Conservation (phyloP, 73 alveolate genomes). For the Stentor coeruleus region DNA sequence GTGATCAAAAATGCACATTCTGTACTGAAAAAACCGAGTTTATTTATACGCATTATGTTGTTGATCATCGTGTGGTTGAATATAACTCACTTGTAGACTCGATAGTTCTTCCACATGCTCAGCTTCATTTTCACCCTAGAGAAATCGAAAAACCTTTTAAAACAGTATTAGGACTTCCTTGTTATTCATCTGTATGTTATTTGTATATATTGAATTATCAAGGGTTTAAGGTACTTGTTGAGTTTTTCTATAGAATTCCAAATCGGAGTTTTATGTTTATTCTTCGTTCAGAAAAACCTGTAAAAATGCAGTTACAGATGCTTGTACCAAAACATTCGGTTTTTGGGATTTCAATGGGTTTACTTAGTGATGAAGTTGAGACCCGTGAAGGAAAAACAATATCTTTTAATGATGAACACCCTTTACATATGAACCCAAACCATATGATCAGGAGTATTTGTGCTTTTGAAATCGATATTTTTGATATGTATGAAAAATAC, state of each 20-base stretch:
- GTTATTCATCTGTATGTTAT: slow-evolving; percentile 5
- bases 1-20: slow-evolving; percentile 7
- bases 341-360: slow-evolving; percentile 9
- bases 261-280: not conserved
- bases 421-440: slow-evolving; percentile 8
- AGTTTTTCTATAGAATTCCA: slow-evolving; percentile 11
- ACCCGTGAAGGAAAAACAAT: slow-evolving; percentile 7
- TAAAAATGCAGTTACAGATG: slow-evolving; percentile 7
- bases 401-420: not conserved
- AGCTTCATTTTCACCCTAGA: not conserved
- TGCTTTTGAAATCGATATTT: slow-evolving; percentile 19
- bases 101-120: slow-evolving; percentile 18
- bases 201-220: slow-evolving; percentile 1
- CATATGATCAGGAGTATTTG: slow-evolving; percentile 19
- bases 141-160: slow-evolving; percentile 19
- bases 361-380: slow-evolving; percentile 14
- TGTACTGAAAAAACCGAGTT: not conserved
- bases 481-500: slow-evolving; percentile 21
- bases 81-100: not conserved
- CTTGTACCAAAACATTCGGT: not conserved
- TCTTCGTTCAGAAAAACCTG: not conserved
- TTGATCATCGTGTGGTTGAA: slow-evolving; percentile 9
- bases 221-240: not conserved
- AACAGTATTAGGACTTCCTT: not conserved
- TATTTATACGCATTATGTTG: not conserved